Evolutionary conservation across 2,329 filamentous ascomycete species (phyloP).

Genomic region (Venturiaceae sp.): DNA sequence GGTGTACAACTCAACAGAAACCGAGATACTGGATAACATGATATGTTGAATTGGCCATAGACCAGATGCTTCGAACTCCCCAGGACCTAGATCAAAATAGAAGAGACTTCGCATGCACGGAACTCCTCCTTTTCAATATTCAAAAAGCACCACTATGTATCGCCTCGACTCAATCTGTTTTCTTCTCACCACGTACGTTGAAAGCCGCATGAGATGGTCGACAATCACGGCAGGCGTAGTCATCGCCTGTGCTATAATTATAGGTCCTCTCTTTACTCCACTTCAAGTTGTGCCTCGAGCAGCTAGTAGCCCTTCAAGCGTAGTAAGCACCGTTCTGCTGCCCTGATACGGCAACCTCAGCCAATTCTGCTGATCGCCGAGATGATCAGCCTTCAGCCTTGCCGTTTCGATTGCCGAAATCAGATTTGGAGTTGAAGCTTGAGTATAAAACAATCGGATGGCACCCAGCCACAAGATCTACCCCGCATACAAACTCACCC

Average conservation of each 20-base stretch:
- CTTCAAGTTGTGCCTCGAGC: neutral
- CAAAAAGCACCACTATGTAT: neutral
- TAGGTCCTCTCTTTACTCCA: no score
- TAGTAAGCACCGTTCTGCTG: neutral
- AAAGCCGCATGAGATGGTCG: no score
- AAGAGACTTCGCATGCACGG: no score
- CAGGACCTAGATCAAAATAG: no score
- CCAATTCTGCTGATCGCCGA: neutral
- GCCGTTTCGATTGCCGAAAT: neutral
- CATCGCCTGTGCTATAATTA: neutral
- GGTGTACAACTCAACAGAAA: no score
- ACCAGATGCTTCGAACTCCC: no score
- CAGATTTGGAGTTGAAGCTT: neutral
- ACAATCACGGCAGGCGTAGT: neutral
- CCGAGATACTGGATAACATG: no score
- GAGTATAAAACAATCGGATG: neutral
- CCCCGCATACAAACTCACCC: neutral
- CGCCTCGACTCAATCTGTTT: neutral
- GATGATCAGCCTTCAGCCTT: neutral
- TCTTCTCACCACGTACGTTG: neutral
- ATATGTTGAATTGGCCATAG: no score
- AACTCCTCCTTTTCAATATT: neutral
- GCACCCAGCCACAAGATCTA: neutral
- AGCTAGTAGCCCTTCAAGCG: neutral
- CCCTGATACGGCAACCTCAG: neutral